Conservation (phyloP, 257 asterid species). For the Fraxinus excelsior region DNA sequence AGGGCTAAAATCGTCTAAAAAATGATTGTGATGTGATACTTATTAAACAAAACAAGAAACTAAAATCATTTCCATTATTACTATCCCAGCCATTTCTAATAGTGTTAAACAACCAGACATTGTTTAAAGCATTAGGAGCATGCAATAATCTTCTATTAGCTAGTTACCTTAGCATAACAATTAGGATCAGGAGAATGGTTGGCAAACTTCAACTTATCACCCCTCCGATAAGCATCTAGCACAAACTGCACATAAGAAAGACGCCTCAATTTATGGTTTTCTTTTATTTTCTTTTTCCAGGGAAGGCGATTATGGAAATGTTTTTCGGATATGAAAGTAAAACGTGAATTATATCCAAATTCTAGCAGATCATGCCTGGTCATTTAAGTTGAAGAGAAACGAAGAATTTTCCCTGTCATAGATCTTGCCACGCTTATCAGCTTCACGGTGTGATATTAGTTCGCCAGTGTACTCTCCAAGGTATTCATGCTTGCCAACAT, state of each 20-base stretch:
- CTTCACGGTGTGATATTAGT: slow-evolving; percentile 92
- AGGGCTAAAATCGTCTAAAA: too few species aligned
- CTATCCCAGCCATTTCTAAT: not conserved
- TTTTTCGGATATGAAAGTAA: not conserved
- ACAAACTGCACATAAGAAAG: slow-evolving; percentile 63
- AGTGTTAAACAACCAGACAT: not conserved
- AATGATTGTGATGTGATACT: too few species aligned
- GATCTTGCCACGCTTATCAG: slow-evolving; percentile 99
- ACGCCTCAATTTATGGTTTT: slow-evolving; percentile 8
- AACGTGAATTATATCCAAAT: slow-evolving; percentile 2
- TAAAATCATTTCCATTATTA: not conserved
- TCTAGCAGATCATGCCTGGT: slow-evolving; percentile 58
- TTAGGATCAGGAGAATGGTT: slow-evolving; percentile 93
- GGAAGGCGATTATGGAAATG: slow-evolving; percentile 7
- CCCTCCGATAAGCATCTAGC: slow-evolving; percentile 87
- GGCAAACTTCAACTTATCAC: slow-evolving; percentile 90
- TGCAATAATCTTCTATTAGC: slow-evolving; percentile 5
- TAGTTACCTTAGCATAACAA: slow-evolving; percentile 84
- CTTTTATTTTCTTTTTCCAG: not conserved
- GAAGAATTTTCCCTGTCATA: slow-evolving; percentile 96
- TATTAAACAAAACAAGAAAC: not conserved
- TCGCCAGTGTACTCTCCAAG: slow-evolving; percentile 99
- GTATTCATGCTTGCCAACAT: slow-evolving; percentile 70
- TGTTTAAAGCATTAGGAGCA: not conserved
- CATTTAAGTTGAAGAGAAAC: slow-evolving; percentile 83